Percentiles rank a stretch among this genome's conserved stretches.
Conservation (phyloP, 306 rosid genomes). For the Pterocarpus macrocarpus region DNA sequence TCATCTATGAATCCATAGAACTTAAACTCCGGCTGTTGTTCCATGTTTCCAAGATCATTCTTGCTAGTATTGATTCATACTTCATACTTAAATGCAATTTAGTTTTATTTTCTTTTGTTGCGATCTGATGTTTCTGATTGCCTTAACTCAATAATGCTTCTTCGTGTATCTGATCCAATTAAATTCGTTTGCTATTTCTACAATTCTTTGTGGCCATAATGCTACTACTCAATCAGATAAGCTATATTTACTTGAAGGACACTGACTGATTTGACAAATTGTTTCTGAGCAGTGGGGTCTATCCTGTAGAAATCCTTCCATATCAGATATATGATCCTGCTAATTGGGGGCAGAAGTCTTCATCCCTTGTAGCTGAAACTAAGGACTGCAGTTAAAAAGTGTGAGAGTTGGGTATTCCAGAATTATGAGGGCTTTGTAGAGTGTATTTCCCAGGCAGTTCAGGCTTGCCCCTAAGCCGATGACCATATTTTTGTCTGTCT, state of each 20-base stretch:
- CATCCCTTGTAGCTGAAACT: conserved; percentile 53
- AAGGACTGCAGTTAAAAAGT: conserved; percentile 51
- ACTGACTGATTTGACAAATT: conserved; percentile 42
- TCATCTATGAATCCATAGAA: background rate
- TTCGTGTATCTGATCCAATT: background rate
- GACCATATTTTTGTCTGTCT: conserved; percentile 10
- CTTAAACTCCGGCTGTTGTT: background rate
- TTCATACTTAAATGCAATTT: background rate
- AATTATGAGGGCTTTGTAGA: conserved; percentile 63
- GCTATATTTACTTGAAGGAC: conserved; percentile 14
- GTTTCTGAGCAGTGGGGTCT: conserved; percentile 59
- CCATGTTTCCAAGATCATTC: background rate
- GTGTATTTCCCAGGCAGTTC: conserved; percentile 57
- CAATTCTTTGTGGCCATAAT: background rate
- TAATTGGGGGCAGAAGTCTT: conserved; percentile 38
- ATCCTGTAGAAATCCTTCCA: conserved; percentile 67
- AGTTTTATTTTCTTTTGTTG: background rate
- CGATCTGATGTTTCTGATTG: background rate
- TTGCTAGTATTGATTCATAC: background rate
- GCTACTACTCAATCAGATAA: conserved; percentile 25
- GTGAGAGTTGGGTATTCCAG: conserved; percentile 56
- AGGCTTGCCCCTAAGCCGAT: conserved; percentile 29
- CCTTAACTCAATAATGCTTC: background rate
- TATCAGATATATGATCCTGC: conserved; percentile 45
- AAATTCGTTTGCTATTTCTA: conserved; percentile 1